These are phyloP conservation scores for Moesziomyces antarcticus DNA, from an alignment of 1,284 basidiomycete genomes.

Conservation along the genomic window DNA sequence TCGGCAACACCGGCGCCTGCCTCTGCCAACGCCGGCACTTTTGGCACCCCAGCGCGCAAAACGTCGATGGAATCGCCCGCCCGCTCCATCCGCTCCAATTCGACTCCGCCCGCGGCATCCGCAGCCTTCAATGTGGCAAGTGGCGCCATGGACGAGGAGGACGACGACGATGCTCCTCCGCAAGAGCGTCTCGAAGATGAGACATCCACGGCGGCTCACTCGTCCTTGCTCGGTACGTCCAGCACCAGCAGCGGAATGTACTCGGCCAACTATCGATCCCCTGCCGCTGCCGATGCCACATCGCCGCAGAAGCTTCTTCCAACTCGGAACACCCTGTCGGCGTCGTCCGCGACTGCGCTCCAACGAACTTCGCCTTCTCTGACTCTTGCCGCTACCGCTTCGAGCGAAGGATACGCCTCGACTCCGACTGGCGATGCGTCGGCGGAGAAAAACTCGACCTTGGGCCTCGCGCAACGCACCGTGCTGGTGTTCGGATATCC, in stretches of 20 bases:
- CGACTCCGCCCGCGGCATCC: slow-evolving; percentile 39
- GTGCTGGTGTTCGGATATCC: slow-evolving; percentile 57
- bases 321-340: slow-evolving; percentile 14
- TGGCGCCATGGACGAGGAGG: slow-evolving; percentile 40
- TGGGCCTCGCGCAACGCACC: slow-evolving; percentile 44
- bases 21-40: slow-evolving; percentile 7
- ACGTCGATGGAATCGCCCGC: slow-evolving; percentile 28
- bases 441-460: slow-evolving; percentile 18
- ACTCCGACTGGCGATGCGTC: slow-evolving; percentile 4
- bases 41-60: slow-evolving; percentile 34
- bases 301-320: slow-evolving; percentile 15
- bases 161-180: slow-evolving; percentile 48
- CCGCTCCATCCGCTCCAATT: slow-evolving; percentile 32
- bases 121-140: slow-evolving; percentile 18
- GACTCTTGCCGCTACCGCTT: slow-evolving; percentile 1
- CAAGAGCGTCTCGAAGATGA: slow-evolving; percentile 48
- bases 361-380: slow-evolving; percentile 22
- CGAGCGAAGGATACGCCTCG: slow-evolving; percentile 3
- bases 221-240: slow-evolving; percentile 20
- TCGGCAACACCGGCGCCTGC: slow-evolving; percentile 38
- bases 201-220: slow-evolving; percentile 19
- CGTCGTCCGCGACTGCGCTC: slow-evolving; percentile 9
- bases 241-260: slow-evolving; percentile 5
- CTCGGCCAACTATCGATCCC: slow-evolving; percentile 9
- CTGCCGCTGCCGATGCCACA: slow-evolving; percentile 7